These are phyloP conservation scores for Pilasporangium apinafurcum DNA, from an alignment of 352 stramenopile genomes.

Conservation along the genomic window DNA sequence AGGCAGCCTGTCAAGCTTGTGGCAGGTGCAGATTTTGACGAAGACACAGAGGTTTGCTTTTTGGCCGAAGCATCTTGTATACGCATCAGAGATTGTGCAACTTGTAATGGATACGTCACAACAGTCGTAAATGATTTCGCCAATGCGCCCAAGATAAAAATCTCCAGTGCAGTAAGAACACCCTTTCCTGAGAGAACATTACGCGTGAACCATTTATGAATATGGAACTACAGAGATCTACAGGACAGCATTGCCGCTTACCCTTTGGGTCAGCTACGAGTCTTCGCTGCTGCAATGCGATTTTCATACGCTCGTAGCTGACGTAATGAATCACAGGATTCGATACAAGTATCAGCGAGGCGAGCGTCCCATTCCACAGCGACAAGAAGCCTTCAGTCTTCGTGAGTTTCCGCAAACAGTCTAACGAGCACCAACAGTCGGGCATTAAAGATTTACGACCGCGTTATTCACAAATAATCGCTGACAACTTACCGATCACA, in stretches of 20 bases:
- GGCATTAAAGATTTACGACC: too few relatives aligned
- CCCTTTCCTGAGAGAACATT: not conserved
- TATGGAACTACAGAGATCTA: too few relatives aligned
- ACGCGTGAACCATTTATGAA: too few relatives aligned
- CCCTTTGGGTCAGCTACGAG: conserved; percentile 6
- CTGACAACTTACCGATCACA: conserved; percentile 20
- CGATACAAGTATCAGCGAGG: conserved; percentile 90
- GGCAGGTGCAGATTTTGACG: not conserved
- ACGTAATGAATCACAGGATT: conserved; percentile 96
- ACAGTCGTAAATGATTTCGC: conserved; percentile 92
- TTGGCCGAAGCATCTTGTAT: conserved; percentile 29
- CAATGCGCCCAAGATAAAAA: conserved; percentile 89
- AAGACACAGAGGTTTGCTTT: not conserved
- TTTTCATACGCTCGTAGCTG: conserved; percentile 92
- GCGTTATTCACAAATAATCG: conserved; percentile 10
- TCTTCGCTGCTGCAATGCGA: conserved; percentile 39
- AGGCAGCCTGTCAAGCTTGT: conserved; percentile 29
- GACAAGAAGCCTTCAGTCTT: conserved; percentile 70
- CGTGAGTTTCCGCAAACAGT: conserved; percentile 51
- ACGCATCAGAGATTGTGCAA: conserved; percentile 89
- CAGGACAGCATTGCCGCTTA: not conserved
- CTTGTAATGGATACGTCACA: conserved; percentile 92
- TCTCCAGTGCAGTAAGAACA: conserved; percentile 68
- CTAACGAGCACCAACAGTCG: too few relatives aligned
- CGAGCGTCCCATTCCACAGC: conserved; percentile 90